Percentiles rank a stretch among this genome's conserved stretches.
phyloP scores from a whole-genome alignment of 768 basidiomycete genomes.

The Sporobolomyces roseus region DNA sequence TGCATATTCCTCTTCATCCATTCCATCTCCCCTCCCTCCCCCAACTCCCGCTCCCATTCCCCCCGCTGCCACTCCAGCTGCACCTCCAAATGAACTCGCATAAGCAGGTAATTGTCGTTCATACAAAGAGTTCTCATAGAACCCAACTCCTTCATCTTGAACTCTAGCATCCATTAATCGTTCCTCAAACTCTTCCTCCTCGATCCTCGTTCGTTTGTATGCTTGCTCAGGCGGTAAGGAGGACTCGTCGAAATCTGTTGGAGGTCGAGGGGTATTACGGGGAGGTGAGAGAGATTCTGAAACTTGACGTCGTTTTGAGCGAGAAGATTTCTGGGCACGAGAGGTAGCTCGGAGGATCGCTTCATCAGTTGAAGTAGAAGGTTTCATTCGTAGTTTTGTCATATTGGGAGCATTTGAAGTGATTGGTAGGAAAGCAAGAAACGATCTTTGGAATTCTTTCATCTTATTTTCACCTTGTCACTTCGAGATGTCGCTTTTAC shows the following conservation, averaged over 20 bases:
- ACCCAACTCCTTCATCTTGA: conserved; percentile 23
- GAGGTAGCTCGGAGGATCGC: conserved; percentile 20
- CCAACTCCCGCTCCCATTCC: neutral
- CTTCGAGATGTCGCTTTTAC: no score
- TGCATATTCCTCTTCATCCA: conserved; percentile 46
- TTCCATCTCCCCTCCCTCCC: no score
- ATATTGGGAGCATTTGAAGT: conserved; percentile 10
- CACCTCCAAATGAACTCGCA: conserved; percentile 29
- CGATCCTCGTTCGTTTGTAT: conserved; percentile 22
- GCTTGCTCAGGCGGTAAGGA: conserved; percentile 26
- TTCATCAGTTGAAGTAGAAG: conserved; percentile 7
- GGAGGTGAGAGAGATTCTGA: conserved; percentile 31
- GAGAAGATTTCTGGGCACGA: conserved; percentile 16
- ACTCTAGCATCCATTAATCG: conserved; percentile 28
- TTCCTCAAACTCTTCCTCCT: conserved; percentile 39
- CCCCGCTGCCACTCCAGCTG: conserved; percentile 21
- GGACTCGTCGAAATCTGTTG: conserved; percentile 24
- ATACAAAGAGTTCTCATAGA: conserved; percentile 12
- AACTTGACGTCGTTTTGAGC: neutral
- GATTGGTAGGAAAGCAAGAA: neutral
- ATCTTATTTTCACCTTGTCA: no score
- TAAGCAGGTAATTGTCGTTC: conserved; percentile 11
- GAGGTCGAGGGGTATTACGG: neutral
- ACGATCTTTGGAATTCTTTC: neutral
- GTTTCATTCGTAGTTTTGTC: conserved; percentile 35